These are phyloP conservation scores for Poa pratensis DNA, from an alignment of 176 grass and related monocot genomes.

Conservation along the genomic window DNA sequence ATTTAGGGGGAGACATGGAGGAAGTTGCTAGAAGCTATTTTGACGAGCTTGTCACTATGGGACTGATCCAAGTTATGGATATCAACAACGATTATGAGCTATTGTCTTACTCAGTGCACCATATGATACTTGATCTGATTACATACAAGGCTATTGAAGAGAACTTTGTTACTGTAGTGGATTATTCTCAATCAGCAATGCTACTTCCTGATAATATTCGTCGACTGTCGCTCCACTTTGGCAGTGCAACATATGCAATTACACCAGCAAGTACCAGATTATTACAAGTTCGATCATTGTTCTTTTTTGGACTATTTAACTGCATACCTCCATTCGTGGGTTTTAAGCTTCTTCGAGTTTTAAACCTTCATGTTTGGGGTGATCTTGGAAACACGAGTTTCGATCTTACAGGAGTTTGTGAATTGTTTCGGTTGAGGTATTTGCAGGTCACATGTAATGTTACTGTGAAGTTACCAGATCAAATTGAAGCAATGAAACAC, in stretches of 20 bases:
- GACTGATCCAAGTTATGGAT: constrained; percentile 14
- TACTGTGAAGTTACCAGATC: neutral
- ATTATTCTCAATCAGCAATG: neutral
- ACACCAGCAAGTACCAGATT: neutral
- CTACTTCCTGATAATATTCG: neutral
- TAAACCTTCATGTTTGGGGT: neutral
- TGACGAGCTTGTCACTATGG: constrained; percentile 11
- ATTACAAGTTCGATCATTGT: neutral
- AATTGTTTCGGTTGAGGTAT: constrained; percentile 9
- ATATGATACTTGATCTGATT: neutral
- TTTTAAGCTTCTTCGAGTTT: constrained; percentile 19
- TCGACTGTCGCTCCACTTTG: neutral
- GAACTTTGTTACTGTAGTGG: neutral
- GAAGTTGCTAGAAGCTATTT: constrained; percentile 17
- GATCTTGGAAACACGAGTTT: neutral
- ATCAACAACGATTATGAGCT: neutral
- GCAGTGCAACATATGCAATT: constrained; percentile 11
- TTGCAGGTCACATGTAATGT: constrained; percentile 7
- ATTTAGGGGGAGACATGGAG: neutral
- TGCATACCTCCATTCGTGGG: neutral
- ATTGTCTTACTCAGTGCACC: constrained; percentile 11
- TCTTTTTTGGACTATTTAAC: constrained; percentile 7
- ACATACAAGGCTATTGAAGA: neutral
- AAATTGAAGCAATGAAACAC: neutral
- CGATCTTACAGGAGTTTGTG: neutral